phyloP scores from a whole-genome alignment of 768 basidiomycete genomes.

The Leucocoprinus birnbaumii region DNA sequence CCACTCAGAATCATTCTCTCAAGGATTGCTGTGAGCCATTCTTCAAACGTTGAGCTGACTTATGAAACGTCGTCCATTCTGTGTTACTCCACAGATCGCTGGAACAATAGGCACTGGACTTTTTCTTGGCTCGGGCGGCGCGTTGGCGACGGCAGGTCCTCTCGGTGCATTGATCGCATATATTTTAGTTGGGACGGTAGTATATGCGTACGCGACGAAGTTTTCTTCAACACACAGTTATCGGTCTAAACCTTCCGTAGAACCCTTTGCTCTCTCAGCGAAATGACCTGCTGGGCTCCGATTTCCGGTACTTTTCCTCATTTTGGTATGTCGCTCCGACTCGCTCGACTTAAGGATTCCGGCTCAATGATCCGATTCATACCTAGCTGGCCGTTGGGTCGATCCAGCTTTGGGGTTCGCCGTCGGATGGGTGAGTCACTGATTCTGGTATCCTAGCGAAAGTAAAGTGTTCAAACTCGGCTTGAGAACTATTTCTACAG shows the following conservation, averaged over 20 bases:
- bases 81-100: conserved; percentile 48
- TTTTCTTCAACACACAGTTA: not conserved
- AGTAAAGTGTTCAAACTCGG: too few species aligned
- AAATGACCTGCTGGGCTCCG: conserved; percentile 78
- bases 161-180: conserved; percentile 67
- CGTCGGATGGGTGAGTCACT: conserved; percentile 51
- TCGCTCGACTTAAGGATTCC: not conserved
- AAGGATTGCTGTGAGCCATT: conserved; percentile 61
- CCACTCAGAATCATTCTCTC: conserved; percentile 3
- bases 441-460: not conserved
- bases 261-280: conserved; percentile 64
- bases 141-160: conserved; percentile 60
- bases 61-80: not conserved
- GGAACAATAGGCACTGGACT: conserved; percentile 76
- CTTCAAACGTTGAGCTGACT: not conserved
- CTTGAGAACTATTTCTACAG: conserved; percentile 42
- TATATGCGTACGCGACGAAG: conserved; percentile 62
- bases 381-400: conserved; percentile 52
- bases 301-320: conserved; percentile 79
- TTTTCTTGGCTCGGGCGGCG: conserved; percentile 67
- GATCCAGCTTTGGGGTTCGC: conserved; percentile 59
- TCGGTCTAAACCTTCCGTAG: too few species aligned
- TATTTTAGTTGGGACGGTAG: conserved; percentile 58
- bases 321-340: conserved; percentile 39
- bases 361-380: too few species aligned